Base-by-base conservation (phyloP, 2,329 filamentous ascomycete genomes). In the Didymella lethalis region DNA sequence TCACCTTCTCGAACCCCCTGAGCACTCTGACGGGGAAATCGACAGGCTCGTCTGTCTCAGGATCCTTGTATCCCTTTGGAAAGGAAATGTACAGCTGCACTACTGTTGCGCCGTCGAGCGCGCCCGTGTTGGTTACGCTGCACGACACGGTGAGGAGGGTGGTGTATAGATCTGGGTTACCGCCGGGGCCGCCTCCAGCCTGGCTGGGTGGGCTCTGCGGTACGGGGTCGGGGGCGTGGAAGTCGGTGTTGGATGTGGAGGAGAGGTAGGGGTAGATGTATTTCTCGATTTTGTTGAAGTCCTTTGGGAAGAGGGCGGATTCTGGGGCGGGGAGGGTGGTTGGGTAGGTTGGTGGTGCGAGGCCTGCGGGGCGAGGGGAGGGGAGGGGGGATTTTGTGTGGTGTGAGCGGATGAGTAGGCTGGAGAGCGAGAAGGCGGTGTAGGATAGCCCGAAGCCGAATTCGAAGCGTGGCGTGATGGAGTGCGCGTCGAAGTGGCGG, bases 391-490 rank as follows among this genome's bases (percentile, higher is more conserved):
- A 67, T 72, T 87, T 89, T 7, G 75, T 66, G 48, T 81, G 82
- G 61, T 20, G 76, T 64, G 18, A 76, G 53, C 59, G 72, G 64
- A 77, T 69, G 48, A 90, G 76, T 8, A 80, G 76, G 31, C 85
- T 82, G 11, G 81, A 82, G 56, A 92, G 84, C 12, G 85, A 79
- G 74, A 94, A 96, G 0, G 79, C 84, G 0, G 92, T 93, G 79
- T 95, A 96, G 51, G 88, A 91, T 2, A 97, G 83, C 0, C 93
- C 94, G 60, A 88, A 93, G 0, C 94, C 93, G 68, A 97, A 97
- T 46, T 92, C 90, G 72, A 89, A 97, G 0, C 90, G 89, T 0
- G 93, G 93, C 5, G 82, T 82, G 59, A 95, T 88, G 56, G 83
- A 81, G 54, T 89, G 77, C 72, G 90, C 91, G 80, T 97, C 93